phyloP scores from a whole-genome alignment of 352 stramenopile species.

The Pythium phragmitis region DNA sequence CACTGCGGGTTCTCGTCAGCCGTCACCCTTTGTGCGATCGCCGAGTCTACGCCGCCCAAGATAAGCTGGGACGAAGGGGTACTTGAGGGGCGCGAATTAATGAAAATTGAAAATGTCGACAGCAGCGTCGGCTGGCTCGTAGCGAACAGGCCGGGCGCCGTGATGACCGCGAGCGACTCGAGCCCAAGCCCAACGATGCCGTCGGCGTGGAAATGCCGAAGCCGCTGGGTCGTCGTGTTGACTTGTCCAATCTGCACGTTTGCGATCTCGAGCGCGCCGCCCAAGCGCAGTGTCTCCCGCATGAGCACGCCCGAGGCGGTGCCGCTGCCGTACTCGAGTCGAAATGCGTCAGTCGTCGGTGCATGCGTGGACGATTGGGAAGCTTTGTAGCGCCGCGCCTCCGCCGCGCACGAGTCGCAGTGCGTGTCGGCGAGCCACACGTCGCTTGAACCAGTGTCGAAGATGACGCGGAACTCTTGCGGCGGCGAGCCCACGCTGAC shows the following conservation, averaged over 20 bases:
- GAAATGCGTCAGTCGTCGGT: conserved; percentile 36
- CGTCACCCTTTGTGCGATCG: conserved; percentile 29
- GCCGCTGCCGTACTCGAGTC: conserved; percentile 67
- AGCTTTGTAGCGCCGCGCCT: conserved; percentile 38
- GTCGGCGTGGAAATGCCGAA: conserved; percentile 59
- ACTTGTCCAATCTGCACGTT: conserved; percentile 50
- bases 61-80: conserved; percentile 53
- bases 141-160: conserved; percentile 44
- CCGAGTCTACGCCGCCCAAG: conserved; percentile 50
- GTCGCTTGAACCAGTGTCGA: conserved; percentile 76
- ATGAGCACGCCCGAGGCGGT: conserved; percentile 49
- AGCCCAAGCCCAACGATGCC: conserved; percentile 66
- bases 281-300: conserved; percentile 45
- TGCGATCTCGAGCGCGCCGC: conserved; percentile 33
- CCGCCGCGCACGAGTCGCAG: conserved; percentile 43
- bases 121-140: conserved; percentile 26
- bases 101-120: conserved; percentile 60
- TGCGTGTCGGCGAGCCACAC: conserved; percentile 50
- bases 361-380: conserved; percentile 38
- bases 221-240: conserved; percentile 38
- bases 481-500: conserved; percentile 60
- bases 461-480: conserved; percentile 71
- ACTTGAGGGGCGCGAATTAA: conserved; percentile 50
- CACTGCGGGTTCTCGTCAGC: conserved; percentile 27
- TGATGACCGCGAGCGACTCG: conserved; percentile 52